phyloP scores from a whole-genome alignment of 192 early-diverging fungal species.

The Umbelopsis isabellina region DNA sequence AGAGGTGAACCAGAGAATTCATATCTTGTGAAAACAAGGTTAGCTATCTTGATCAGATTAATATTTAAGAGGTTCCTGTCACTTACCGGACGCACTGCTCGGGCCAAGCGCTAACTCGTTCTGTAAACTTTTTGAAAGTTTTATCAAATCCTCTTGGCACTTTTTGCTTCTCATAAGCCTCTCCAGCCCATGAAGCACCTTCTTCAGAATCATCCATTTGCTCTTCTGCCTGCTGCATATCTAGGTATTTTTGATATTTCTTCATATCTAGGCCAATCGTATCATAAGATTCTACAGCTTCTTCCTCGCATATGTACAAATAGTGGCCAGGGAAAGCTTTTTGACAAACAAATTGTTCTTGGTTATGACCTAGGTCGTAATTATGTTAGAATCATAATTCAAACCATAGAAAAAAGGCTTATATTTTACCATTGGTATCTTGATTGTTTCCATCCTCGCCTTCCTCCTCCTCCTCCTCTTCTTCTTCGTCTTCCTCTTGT shows the following conservation, averaged over 20 bases:
- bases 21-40: constrained; percentile 49
- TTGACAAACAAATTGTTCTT: background rate
- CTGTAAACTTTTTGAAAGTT: constrained; percentile 80
- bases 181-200: constrained; percentile 68
- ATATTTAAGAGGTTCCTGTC: background rate
- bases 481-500: constrained; percentile 20
- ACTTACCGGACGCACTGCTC: constrained; percentile 79
- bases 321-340: constrained; percentile 51
- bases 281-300: constrained; percentile 38
- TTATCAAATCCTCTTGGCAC: constrained; percentile 77
- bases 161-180: constrained; percentile 78
- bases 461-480: constrained; percentile 33
- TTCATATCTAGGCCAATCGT: constrained; percentile 35
- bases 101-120: constrained; percentile 69
- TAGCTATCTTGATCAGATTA: background rate
- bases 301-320: constrained; percentile 57
- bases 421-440: background rate
- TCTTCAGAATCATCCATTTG: constrained; percentile 30
- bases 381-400: background rate
- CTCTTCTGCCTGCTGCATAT: constrained; percentile 41
- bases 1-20: constrained; percentile 70
- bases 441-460: background rate
- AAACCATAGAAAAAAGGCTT: background rate
- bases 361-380: background rate
- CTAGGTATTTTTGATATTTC: constrained; percentile 50